Percentiles rank a stretch among this genome's conserved stretches.
Conservation (phyloP, 495 filamentous ascomycete genomes). For the Tricharina praecox region DNA sequence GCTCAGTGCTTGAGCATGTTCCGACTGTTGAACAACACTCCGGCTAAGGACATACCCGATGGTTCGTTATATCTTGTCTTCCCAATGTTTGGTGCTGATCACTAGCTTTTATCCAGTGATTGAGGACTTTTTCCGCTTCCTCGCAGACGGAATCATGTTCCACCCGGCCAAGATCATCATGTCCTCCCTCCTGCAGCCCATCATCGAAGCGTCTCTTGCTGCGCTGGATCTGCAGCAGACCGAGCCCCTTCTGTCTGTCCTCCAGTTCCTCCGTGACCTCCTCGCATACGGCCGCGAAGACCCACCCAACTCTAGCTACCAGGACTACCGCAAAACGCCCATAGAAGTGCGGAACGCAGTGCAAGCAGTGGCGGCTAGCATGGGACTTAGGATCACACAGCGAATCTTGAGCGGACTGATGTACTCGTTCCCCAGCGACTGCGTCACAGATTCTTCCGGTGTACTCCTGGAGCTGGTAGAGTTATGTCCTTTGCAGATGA, state of each 20-base stretch:
- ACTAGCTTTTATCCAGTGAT: constrained; percentile 44
- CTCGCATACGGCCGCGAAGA: constrained; percentile 64
- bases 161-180: constrained; percentile 67
- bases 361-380: constrained; percentile 46
- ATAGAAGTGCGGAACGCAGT: constrained; percentile 52
- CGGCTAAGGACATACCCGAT: constrained; percentile 77
- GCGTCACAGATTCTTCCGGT: constrained; percentile 81
- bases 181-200: constrained; percentile 57
- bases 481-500: constrained; percentile 59
- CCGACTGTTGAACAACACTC: constrained; percentile 68
- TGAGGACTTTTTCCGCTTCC: constrained; percentile 93
- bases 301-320: constrained; percentile 54
- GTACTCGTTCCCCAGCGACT: constrained; percentile 91
- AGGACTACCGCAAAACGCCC: constrained; percentile 42
- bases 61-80: constrained; percentile 29
- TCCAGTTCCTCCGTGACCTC: constrained; percentile 87
- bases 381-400: constrained; percentile 67
- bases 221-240: constrained; percentile 75
- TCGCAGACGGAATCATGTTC: constrained; percentile 77
- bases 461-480: constrained; percentile 82
- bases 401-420: constrained; percentile 91
- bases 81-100: not conserved
- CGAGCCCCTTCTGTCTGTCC: constrained; percentile 72
- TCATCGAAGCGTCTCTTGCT: constrained; percentile 71
- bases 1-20: constrained; percentile 78